A percentile compares a stretch with the other conserved stretches of the same genome.
Evolutionary conservation across 805 yeast species (phyloP).

Genomic region (Ogataea neopini): DNA sequence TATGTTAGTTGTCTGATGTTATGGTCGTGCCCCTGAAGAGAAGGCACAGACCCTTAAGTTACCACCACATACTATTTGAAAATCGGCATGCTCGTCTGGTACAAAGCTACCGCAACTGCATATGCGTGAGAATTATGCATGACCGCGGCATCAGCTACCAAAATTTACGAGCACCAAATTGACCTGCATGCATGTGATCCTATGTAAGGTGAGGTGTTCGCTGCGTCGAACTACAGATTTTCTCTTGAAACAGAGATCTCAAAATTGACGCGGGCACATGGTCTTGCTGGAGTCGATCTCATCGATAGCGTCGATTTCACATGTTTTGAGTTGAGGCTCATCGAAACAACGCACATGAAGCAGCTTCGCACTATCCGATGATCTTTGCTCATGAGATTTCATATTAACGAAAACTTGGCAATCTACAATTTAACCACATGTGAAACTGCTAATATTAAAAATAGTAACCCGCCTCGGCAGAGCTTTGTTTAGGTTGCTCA

Average conservation of each 20-base stretch:
- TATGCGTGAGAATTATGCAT: background rate
- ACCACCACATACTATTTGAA: background rate
- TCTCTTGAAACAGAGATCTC: background rate
- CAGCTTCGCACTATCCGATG: too few species aligned
- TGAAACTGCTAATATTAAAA: too few species aligned
- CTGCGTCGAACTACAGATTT: background rate
- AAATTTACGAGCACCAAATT: background rate
- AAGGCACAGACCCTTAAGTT: background rate
- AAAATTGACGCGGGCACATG: background rate
- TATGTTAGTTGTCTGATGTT: too few species aligned
- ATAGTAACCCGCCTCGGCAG: too few species aligned
- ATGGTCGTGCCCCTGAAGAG: too few species aligned
- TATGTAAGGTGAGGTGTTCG: background rate
- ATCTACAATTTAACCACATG: background rate
- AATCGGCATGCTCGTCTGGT: background rate
- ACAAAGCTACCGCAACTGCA: conserved; percentile 1
- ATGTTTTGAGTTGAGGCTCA: background rate
- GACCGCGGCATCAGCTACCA: background rate
- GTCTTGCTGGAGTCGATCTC: background rate
- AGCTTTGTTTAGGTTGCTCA: too few species aligned
- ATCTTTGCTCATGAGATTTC: too few species aligned
- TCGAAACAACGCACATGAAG: too few species aligned
- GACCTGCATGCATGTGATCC: background rate
- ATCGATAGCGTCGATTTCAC: background rate
- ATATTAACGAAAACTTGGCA: background rate